Base-by-base conservation (phyloP, 805 yeast genomes). In the Ogataea zsoltii region DNA sequence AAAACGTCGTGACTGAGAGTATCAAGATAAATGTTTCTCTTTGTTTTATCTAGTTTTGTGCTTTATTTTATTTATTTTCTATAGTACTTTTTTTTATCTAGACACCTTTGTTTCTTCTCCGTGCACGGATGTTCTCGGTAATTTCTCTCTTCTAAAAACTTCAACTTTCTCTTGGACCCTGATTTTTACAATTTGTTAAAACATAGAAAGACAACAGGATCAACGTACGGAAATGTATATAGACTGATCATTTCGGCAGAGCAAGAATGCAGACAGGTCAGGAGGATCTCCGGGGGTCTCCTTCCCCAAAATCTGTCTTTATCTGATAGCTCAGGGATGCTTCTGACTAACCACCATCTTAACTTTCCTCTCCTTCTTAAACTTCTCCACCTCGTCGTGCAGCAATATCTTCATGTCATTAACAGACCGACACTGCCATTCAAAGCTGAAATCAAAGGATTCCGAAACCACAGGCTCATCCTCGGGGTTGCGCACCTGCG, bases 391-490 rank as follows among this genome's bases (percentile, higher is more conserved):
- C 59, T 83, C 89, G 12, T 72, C 70, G 21, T 69, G 71, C 3
- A 83, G 63, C 47, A 75, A 61, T 3, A 65, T 60, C 53, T 78
- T 79, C 60, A 82, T 65, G 14, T 74, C 77, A 23, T 67, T 63
- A 59, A 76, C 63, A 7, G 71, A 61, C 9, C 53, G 53, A 12
- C 50, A 49, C 34, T 58, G 56, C 58, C 65, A 60, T 56, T 90
- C 97, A 61, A 84, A 87, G 26, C 80, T 74, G 56, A 85, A 85
- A 57, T 85, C 83, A 57, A 89, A 85, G 2, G 70, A 65, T 9
- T 67, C 65, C 2, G 60, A 53, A 45, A 84, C 74, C 2, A 43
- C 62, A 0, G 85, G 79, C 60, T 87, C 96, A 43, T 78, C 81
- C 12, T 69, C 68, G 0, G 56, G 44, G 49, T 77, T 76, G 53